Evolutionary conservation across 2,329 filamentous ascomycete genomes (phyloP).

Genomic region (Ampelomyces quisqualis): DNA sequence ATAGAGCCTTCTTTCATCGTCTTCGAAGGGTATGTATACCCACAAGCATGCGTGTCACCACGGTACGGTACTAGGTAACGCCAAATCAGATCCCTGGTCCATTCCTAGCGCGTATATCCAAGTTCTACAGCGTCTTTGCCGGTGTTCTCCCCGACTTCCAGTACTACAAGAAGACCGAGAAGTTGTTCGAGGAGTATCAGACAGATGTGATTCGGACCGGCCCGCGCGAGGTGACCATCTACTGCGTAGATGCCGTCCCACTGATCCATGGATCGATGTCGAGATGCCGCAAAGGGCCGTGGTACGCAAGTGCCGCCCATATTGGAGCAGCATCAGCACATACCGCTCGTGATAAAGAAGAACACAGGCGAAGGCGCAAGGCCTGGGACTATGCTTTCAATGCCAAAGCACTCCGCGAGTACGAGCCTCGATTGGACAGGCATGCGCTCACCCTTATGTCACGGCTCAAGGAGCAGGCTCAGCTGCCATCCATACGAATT

Average conservation of each 20-base stretch:
- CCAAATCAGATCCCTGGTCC: conserved; percentile 42
- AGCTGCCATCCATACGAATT: conserved; percentile 24
- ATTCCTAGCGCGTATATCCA: conserved; percentile 39
- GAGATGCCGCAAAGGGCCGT: conserved; percentile 33
- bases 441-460: conserved; percentile 30
- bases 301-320: conserved; percentile 24
- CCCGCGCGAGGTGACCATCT: conserved; percentile 37
- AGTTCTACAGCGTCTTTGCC: conserved; percentile 41
- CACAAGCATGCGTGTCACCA: not conserved
- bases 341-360: conserved; percentile 29
- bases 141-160: conserved; percentile 23
- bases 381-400: conserved; percentile 40
- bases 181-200: conserved; percentile 31
- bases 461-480: conserved; percentile 23
- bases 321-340: conserved; percentile 28
- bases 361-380: conserved; percentile 35
- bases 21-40: conserved; percentile 28
- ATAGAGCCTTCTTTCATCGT: conserved; percentile 47
- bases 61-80: not conserved
- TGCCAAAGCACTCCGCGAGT: conserved; percentile 37
- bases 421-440: conserved; percentile 38
- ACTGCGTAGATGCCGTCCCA: conserved; percentile 29
- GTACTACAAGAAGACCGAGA: conserved; percentile 27
- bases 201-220: conserved; percentile 39
- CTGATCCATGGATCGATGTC: conserved; percentile 33